phyloP scores from a whole-genome alignment of 164 flowering plant genomes.

The Vitis amurensis region DNA sequence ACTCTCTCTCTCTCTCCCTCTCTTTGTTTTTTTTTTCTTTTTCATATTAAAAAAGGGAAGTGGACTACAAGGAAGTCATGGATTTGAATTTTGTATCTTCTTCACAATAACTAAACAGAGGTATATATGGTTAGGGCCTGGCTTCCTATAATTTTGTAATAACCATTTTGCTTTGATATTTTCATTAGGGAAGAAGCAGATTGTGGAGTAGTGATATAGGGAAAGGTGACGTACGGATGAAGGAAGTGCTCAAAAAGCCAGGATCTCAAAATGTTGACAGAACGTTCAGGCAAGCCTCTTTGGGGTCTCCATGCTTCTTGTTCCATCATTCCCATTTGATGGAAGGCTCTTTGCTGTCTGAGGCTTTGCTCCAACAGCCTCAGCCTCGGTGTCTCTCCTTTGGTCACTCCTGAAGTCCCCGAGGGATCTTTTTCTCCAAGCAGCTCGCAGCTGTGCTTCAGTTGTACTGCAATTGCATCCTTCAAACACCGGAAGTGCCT shows the following conservation, averaged over 20 bases:
- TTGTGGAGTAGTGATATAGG: neutral
- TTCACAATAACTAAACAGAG: too few relatives aligned
- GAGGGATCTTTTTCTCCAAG: slow-evolving; percentile 82
- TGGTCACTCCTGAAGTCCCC: slow-evolving; percentile 62
- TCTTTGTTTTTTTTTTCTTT: too few relatives aligned
- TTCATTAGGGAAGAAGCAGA: too few relatives aligned
- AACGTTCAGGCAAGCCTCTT: slow-evolving; percentile 91
- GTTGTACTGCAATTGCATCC: slow-evolving; percentile 74
- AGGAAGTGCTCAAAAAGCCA: slow-evolving; percentile 99
- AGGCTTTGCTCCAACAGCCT: slow-evolving; percentile 81
- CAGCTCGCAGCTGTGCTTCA: slow-evolving; percentile 78
- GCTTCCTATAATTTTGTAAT: too few relatives aligned
- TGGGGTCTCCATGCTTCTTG: slow-evolving; percentile 99
- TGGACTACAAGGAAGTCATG: neutral
- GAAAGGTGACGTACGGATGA: slow-evolving; percentile 77
- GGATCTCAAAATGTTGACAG: slow-evolving; percentile 89
- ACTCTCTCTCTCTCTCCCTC: too few relatives aligned
- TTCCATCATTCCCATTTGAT: slow-evolving; percentile 94
- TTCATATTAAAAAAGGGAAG: neutral
- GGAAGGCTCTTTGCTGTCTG: slow-evolving; percentile 85
- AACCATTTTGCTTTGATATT: too few relatives aligned
- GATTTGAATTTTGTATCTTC: neutral
- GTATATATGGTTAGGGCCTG: too few relatives aligned
- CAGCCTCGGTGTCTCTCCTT: slow-evolving; percentile 96
- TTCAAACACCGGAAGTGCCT: slow-evolving; percentile 90